Evolutionary conservation across 768 basidiomycete genomes (phyloP).

Genomic region (Collybiopsis confluens): DNA sequence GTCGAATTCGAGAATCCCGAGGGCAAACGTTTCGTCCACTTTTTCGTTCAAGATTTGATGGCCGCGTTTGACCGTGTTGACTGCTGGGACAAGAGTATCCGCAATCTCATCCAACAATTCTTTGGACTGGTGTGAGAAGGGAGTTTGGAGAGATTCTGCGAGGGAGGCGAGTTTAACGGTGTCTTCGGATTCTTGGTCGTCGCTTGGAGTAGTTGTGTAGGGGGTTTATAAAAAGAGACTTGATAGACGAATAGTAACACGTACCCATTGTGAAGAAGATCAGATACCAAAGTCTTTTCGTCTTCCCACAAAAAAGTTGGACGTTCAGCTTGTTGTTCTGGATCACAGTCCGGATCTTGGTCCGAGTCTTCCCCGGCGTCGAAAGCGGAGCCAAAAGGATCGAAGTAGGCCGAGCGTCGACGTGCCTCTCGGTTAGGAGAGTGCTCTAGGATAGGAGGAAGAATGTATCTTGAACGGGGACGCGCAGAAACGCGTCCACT

Average conservation of each 20-base stretch:
- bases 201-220: conserved; percentile 18
- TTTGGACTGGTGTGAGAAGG: conserved; percentile 36
- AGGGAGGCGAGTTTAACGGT: conserved; percentile 28
- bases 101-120: conserved; percentile 37
- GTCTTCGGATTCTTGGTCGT: conserved; percentile 22
- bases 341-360: conserved; percentile 13
- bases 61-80: conserved; percentile 42
- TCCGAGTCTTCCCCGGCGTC: conserved; percentile 26
- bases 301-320: conserved; percentile 45
- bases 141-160: conserved; percentile 34
- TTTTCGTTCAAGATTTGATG: conserved; percentile 33
- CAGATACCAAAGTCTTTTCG: conserved; percentile 47
- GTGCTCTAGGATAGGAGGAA: conserved; percentile 1
- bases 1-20: conserved; percentile 51
- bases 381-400: neutral
- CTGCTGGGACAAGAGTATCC: conserved; percentile 38
- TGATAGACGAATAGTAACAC: conserved; percentile 8
- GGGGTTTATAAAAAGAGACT: neutral
- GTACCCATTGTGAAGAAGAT: conserved; percentile 42
- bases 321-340: conserved; percentile 12
- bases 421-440: neutral
- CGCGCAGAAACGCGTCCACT: neutral
- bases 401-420: neutral
- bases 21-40: conserved; percentile 32
- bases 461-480: neutral